Evolutionary conservation across 208 protist genomes (phyloP).

Genomic region (Angomonas ambiguus): DNA sequence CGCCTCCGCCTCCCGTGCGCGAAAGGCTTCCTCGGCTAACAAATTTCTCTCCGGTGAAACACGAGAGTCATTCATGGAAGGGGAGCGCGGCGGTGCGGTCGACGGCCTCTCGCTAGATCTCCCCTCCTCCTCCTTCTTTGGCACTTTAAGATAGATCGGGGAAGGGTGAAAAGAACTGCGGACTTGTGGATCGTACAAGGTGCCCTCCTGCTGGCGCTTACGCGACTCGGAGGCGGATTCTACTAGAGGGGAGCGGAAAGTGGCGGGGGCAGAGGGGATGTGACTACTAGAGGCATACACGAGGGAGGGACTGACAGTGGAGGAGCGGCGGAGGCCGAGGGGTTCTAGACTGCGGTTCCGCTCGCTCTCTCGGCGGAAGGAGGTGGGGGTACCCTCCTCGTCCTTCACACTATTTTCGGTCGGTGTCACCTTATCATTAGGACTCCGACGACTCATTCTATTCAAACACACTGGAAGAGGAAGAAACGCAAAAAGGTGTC

Average conservation of each 20-base stretch:
- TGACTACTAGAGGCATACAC: neutral
- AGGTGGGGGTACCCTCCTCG: neutral
- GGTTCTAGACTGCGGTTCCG: neutral
- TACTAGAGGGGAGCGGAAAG: neutral
- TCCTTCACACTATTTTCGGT: neutral
- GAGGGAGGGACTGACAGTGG: neutral
- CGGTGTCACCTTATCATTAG: too few relatives aligned
- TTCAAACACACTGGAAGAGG: too few relatives aligned
- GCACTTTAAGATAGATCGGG: slow-evolving; percentile 21
- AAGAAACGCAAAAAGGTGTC: too few relatives aligned
- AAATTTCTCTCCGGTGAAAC: neutral
- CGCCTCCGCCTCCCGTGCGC: neutral
- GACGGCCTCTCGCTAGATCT: neutral
- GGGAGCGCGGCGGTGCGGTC: neutral
- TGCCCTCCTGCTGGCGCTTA: neutral
- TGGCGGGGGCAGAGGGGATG: neutral
- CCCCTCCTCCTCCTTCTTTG: neutral
- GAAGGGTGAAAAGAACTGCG: slow-evolving; percentile 17
- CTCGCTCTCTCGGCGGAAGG: neutral
- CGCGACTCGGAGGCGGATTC: neutral
- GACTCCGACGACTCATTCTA: too few relatives aligned
- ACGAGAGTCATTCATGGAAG: neutral
- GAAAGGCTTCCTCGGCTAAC: neutral
- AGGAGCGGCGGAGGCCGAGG: slow-evolving; percentile 2
- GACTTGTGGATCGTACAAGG: slow-evolving; percentile 30